phyloP scores from a whole-genome alignment of 176 grass and related monocot genomes.

The Raddia distichophylla region DNA sequence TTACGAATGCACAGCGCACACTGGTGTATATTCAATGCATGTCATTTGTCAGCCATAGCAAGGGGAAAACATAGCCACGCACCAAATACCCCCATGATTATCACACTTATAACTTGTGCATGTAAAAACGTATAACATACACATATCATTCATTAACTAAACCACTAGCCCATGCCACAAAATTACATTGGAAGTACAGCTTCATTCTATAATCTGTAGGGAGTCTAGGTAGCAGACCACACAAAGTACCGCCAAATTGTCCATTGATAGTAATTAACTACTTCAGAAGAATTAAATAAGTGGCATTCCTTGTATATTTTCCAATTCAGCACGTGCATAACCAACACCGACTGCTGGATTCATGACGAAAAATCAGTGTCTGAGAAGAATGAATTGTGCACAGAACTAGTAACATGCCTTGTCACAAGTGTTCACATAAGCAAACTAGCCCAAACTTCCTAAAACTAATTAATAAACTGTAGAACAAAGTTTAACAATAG shows the following conservation, averaged over 20 bases:
- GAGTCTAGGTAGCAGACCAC: background rate
- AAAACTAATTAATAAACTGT: background rate
- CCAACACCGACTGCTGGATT: background rate
- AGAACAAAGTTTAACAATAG: background rate
- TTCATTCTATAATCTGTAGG: background rate
- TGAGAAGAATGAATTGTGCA: background rate
- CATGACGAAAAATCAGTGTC: background rate
- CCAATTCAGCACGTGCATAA: background rate
- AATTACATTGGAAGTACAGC: background rate
- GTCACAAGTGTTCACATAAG: background rate
- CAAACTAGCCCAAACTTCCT: background rate
- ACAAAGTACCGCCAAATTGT: background rate
- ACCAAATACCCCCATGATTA: constrained; percentile 3
- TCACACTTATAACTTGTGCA: background rate
- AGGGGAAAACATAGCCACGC: background rate
- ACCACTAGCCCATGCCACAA: background rate
- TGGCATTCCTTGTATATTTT: background rate
- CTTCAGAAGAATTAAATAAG: background rate
- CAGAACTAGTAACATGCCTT: background rate
- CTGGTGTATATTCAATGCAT: background rate
- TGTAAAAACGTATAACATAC: background rate
- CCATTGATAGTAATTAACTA: background rate
- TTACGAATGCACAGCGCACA: background rate
- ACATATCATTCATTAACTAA: background rate
- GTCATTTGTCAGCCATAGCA: background rate